phyloP scores from a whole-genome alignment of 495 filamentous ascomycete genomes.

The Hypomontagnella submonticulosa region DNA sequence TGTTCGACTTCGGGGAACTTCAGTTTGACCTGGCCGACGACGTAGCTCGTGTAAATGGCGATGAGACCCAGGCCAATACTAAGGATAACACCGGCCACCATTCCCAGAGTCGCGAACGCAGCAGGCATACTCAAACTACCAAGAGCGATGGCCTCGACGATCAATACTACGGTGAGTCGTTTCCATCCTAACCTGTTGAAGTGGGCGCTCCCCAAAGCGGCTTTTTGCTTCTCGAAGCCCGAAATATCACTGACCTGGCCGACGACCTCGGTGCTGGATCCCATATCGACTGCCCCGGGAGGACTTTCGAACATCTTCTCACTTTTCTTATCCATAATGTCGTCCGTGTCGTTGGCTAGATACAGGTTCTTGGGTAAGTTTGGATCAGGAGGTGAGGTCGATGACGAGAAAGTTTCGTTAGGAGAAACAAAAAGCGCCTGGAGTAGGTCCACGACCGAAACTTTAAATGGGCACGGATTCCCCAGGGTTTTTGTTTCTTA shows the following conservation, averaged over 20 bases:
- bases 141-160: conserved; percentile 80
- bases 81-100: conserved; percentile 67
- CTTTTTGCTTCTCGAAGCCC: conserved; percentile 54
- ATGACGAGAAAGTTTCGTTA: conserved; percentile 27
- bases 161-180: conserved; percentile 67
- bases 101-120: conserved; percentile 72
- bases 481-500: conserved; percentile 30
- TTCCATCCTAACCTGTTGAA: conserved; percentile 62
- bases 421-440: conserved; percentile 22
- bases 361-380: not conserved
- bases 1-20: conserved; percentile 76
- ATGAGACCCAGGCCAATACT: conserved; percentile 70
- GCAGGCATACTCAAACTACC: conserved; percentile 73
- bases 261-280: conserved; percentile 43
- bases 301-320: conserved; percentile 36
- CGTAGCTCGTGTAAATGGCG: conserved; percentile 80
- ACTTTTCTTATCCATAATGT: conserved; percentile 29
- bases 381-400: conserved; percentile 19
- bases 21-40: conserved; percentile 81
- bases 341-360: conserved; percentile 18
- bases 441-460: conserved; percentile 18
- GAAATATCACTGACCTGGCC: conserved; percentile 46
- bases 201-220: conserved; percentile 50
- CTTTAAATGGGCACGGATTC: conserved; percentile 10
- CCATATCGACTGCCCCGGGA: conserved; percentile 15